Base-by-base conservation (phyloP, 2,329 filamentous ascomycete genomes). In the Ceratocystis harringtonii region DNA sequence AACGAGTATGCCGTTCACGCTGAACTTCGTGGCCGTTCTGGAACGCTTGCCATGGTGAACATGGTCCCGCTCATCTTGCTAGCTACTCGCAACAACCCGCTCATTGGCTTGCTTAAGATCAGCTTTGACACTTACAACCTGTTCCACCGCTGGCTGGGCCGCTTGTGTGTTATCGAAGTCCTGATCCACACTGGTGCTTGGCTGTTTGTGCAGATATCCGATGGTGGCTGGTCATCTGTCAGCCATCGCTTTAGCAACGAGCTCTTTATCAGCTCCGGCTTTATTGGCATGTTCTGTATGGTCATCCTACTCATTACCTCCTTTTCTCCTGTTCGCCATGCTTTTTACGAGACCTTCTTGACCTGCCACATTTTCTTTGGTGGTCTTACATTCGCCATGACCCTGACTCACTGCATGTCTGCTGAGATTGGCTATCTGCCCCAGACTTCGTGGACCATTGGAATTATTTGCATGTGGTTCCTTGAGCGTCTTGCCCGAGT, bases 291-390 rank as follows among this genome's bases (percentile, higher is more conserved):
- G 1, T 73, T 82, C 61, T 80, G 82, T 45, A 82, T 96, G 72
- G 70, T 83, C 50, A 73, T 88, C 57, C 78, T 97, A 58, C 72
- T 88, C 64, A 71, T 95, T 63, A 78, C 87, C 32, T 87, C 90
- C 8, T 78, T 88, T 64, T 92, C 90, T 1, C 87, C 91, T 0
- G 73, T 99, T 63, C 86, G 94, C 68, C 92, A 96, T 75, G 91
- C 92, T 48, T 96, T 96, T 74, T 99, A 99, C 77, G 94, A 99
- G 77, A 95, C 90, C 0, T 99, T 99, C 77, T 81, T 97, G 70
- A 90, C 89, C 73, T 76, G 87, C 36, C 94, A 97, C 76, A 91
- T 95, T 70, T 74, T 89, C 45, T 77, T 95, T 62, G 90, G 86
- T 48, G 74, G 87, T 44, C 72, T 89, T 64, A 78, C 80, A 61